A percentile compares a stretch with the other conserved stretches of the same genome.
Evolutionary conservation across 1,284 basidiomycete species (phyloP).

Genomic region (Cryptococcus deneoformans): DNA sequence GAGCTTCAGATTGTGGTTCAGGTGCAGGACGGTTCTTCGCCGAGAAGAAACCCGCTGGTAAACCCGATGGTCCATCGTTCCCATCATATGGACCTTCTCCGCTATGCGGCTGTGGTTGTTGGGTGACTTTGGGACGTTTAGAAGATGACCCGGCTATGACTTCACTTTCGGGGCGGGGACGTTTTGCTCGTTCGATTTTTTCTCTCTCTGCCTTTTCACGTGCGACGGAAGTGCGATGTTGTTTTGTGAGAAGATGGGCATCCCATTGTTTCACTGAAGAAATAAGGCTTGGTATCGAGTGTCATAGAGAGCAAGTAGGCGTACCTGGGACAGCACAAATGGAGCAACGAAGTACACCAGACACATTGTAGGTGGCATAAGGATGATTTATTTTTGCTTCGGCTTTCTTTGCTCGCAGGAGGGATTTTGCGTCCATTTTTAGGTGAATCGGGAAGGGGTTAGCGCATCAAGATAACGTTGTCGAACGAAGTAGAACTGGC

Average conservation of each 20-base stretch:
- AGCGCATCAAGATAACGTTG: too few relatives aligned
- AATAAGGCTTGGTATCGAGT: too few relatives aligned
- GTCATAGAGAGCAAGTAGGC: slow-evolving; percentile 5
- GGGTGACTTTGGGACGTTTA: slow-evolving; percentile 17
- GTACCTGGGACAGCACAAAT: slow-evolving; percentile 48
- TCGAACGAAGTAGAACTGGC: too few relatives aligned
- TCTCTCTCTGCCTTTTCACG: slow-evolving; percentile 38
- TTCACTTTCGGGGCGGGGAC: slow-evolving; percentile 4
- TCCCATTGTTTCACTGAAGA: slow-evolving; percentile 48
- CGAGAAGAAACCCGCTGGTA: slow-evolving; percentile 43
- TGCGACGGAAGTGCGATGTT: slow-evolving; percentile 44
- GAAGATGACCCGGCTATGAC: slow-evolving; percentile 3
- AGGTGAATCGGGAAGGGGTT: background rate
- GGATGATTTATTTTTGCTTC: slow-evolving; percentile 42
- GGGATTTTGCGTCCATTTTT: slow-evolving; percentile 46
- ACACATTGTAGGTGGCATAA: slow-evolving; percentile 38
- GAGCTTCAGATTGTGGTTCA: background rate
- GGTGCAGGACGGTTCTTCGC: slow-evolving; percentile 15
- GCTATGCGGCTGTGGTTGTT: background rate
- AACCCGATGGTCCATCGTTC: slow-evolving; percentile 2
- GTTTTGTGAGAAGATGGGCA: slow-evolving; percentile 48
- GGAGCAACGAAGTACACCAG: slow-evolving; percentile 44
- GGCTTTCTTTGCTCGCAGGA: slow-evolving; percentile 49
- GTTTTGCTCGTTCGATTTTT: slow-evolving; percentile 22
- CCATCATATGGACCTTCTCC: background rate